Conservation (phyloP, 805 yeast species). For the Lipomyces sp. region DNA sequence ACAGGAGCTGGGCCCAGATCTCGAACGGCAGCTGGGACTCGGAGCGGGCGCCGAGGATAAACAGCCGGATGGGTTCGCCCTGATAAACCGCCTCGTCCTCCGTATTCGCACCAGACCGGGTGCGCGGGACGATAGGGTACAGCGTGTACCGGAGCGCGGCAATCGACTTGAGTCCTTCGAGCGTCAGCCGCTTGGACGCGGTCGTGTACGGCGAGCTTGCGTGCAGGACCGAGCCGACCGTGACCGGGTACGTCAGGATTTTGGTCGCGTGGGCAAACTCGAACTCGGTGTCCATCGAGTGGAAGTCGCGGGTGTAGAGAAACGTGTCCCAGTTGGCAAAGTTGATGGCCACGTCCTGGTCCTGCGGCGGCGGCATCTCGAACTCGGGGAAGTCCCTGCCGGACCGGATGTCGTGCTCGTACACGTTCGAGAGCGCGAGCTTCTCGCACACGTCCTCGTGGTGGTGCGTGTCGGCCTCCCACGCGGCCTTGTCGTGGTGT, state of each 20-base stretch:
- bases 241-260: slow-evolving; percentile 87
- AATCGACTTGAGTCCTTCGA: slow-evolving; percentile 89
- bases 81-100: slow-evolving; percentile 51
- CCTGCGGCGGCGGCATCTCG: slow-evolving; percentile 81
- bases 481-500: slow-evolving; percentile 84
- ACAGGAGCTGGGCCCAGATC: slow-evolving; percentile 91
- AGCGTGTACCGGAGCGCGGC: slow-evolving; percentile 90
- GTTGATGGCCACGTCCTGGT: slow-evolving; percentile 67
- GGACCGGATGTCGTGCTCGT: slow-evolving; percentile 90
- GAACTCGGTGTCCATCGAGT: slow-evolving; percentile 95
- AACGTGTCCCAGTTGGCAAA: slow-evolving; percentile 87
- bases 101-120: slow-evolving; percentile 12
- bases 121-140: slow-evolving; percentile 56
- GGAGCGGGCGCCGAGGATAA: slow-evolving; percentile 86
- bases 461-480: slow-evolving; percentile 75
- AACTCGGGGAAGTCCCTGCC: slow-evolving; percentile 95
- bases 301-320: slow-evolving; percentile 87
- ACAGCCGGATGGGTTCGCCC: slow-evolving; percentile 85
- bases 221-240: slow-evolving; percentile 80
- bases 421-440: slow-evolving; percentile 81
- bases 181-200: slow-evolving; percentile 65
- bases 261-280: slow-evolving; percentile 94
- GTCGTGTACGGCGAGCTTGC: slow-evolving; percentile 85
- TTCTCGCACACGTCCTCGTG: slow-evolving; percentile 68
- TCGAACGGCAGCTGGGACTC: slow-evolving; percentile 92